Conservation (phyloP, 2,329 filamentous ascomycete genomes). For the Trichoderma hamatum region DNA sequence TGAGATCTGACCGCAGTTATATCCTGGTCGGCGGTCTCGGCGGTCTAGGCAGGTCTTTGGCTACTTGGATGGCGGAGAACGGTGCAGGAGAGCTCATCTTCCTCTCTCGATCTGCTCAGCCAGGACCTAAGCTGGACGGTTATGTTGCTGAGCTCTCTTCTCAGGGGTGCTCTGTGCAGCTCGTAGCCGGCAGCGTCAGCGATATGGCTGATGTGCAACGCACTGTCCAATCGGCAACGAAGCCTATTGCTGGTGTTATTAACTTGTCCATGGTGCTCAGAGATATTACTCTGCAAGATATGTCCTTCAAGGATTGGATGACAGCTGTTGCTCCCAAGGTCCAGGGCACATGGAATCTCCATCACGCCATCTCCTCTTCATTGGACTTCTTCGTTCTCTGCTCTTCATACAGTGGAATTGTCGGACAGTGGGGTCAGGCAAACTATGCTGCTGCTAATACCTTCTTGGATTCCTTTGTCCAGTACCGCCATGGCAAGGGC, state of each 20-base stretch:
- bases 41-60: constrained; percentile 36
- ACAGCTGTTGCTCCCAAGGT: constrained; percentile 38
- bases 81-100: constrained; percentile 37
- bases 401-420: constrained; percentile 34
- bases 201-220: constrained; percentile 35
- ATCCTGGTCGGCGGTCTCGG: constrained; percentile 40
- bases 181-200: constrained; percentile 41
- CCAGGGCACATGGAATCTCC: constrained; percentile 42
- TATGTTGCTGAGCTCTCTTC: constrained; percentile 33
- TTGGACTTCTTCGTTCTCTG: constrained; percentile 44
- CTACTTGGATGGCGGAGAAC: constrained; percentile 37
- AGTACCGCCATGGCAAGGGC: constrained; percentile 40
- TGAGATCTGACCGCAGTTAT: constrained; percentile 32
- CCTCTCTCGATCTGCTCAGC: constrained; percentile 35
- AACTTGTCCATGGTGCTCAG: constrained; percentile 46
- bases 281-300: constrained; percentile 32
- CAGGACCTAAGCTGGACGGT: constrained; percentile 23
- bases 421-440: constrained; percentile 40
- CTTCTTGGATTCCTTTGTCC: constrained; percentile 46
- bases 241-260: constrained; percentile 45
- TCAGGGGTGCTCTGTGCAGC: constrained; percentile 34
- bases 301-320: constrained; percentile 41
- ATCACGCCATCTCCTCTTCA: constrained; percentile 30
- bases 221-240: constrained; percentile 28
- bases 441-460: constrained; percentile 47